A percentile compares a stretch with the other conserved stretches of the same genome.
Evolutionary conservation across 106 monocot genomes (phyloP).

Genomic region (Hemerocallis citrina): DNA sequence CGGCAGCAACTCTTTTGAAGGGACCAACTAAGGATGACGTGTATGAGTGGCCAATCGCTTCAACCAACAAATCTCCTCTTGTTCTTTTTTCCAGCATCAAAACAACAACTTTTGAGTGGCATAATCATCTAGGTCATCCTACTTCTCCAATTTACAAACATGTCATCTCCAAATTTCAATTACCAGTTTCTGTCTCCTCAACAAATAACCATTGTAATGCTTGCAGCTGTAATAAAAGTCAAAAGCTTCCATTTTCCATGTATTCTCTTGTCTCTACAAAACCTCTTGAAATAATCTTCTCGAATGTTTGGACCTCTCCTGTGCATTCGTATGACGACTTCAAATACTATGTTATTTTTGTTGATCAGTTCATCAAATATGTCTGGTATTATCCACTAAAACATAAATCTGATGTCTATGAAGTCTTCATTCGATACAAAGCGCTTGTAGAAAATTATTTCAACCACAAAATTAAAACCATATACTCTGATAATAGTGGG

Average conservation of each 20-base stretch:
- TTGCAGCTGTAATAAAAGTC: neutral
- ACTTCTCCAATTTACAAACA: neutral
- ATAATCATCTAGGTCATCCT: neutral
- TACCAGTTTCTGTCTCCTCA: neutral
- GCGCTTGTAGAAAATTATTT: neutral
- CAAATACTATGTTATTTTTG: neutral
- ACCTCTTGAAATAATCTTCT: neutral
- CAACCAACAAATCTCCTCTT: neutral
- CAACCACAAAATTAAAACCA: neutral
- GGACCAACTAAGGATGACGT: neutral
- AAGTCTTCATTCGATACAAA: neutral
- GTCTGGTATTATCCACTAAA: neutral
- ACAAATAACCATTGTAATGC: neutral
- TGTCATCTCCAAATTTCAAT: neutral
- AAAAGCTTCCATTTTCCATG: neutral
- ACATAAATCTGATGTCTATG: neutral
- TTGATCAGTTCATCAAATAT: neutral
- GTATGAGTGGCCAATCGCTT: neutral
- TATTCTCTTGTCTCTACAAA: neutral
- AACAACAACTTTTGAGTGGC: neutral
- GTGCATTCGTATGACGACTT: neutral
- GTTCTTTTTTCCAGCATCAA: neutral
- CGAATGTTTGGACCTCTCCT: conserved; percentile 1
- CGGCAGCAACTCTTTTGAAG: neutral
- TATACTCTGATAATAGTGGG: neutral